Evolutionary conservation across 306 rosid genomes (phyloP), one percentile per base, ranked within the genome.

Genomic region (Cucurbita moschata): DNA sequence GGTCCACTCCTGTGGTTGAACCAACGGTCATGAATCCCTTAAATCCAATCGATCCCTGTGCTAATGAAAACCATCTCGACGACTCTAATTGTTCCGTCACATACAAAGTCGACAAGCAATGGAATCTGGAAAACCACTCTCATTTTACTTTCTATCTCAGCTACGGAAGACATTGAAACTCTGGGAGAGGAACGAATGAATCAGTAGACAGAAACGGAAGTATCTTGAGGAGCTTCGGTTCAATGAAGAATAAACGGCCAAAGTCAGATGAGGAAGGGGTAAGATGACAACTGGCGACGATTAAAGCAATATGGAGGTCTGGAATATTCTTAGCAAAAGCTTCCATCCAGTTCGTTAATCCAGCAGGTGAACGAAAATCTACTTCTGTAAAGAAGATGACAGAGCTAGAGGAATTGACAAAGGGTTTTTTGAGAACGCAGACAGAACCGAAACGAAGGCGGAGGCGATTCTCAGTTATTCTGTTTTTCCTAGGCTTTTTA

Each of bases 291-390:
- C 35, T 4, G 35, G 35, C 4, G 35, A 30, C 35, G 4, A 30
- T 30, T 30, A 2, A 30, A 30, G 35, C 35, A 3, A 30, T 30
- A 30, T 30, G 35, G 4, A 30, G 78, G 81, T 47, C 9, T 90
- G 96, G 98, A 83, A 79, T 2, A 53, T 49, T 49, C 82, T 90
- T 67, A 78, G 87, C 87, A 71, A 66, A 49, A 86, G 78, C 79
- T 92, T 90, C 84, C 79, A 83, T 4, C 87, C 87, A 83, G 98
- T 10, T 44, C 35, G 5, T 74, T 92, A 79, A 92, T 90, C 80
- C 91, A 87, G 77, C 91, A 87, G 75, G 98, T 92, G 79, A 88
- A 90, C 85, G 86, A 88, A 76, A 90, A 88, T 61, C 35, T 30
- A 30, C 0, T 30, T 30, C 35, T 30, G 35, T 30, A 30, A 30